A percentile compares a stretch with the other conserved stretches of the same genome.
These are phyloP conservation scores for Mycena floridula DNA, from an alignment of 768 basidiomycete species.

Conservation along the genomic window DNA sequence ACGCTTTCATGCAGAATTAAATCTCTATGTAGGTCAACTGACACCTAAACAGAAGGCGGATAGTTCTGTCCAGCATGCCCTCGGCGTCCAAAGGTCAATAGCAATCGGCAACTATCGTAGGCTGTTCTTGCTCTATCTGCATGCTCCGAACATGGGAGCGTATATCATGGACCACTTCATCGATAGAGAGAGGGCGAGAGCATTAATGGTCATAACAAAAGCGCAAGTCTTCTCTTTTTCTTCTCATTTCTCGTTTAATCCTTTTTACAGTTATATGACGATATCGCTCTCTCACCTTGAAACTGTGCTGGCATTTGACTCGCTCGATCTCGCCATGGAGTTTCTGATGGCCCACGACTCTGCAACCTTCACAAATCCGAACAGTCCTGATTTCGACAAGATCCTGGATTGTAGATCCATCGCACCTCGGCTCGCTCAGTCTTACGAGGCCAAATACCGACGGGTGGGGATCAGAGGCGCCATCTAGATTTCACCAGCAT, in stretches of 20 bases:
- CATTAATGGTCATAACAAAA: constrained; percentile 86
- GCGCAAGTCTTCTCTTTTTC: constrained; percentile 55
- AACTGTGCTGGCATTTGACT: constrained; percentile 81
- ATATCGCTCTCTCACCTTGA: constrained; percentile 73
- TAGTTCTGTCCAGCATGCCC: constrained; percentile 79
- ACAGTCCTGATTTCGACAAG: constrained; percentile 55
- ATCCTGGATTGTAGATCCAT: constrained; percentile 67
- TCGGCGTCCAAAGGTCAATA: constrained; percentile 82
- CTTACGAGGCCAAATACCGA: constrained; percentile 76
- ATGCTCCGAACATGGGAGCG: constrained; percentile 93
- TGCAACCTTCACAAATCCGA: constrained; percentile 59
- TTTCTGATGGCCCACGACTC: constrained; percentile 72
- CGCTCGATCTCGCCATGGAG: constrained; percentile 47
- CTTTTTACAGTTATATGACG: constrained; percentile 64
- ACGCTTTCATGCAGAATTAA: constrained; percentile 90
- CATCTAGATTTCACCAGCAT: constrained; percentile 48
- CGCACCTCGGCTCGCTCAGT: constrained; percentile 48
- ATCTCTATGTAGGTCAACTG: constrained; percentile 96
- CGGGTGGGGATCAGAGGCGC: constrained; percentile 91
- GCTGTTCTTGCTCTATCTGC: constrained; percentile 78
- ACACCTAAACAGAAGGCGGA: constrained; percentile 85
- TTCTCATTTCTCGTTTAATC: background rate
- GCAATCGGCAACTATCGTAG: constrained; percentile 93
- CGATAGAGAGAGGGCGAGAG: constrained; percentile 80
- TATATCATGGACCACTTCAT: constrained; percentile 99